Conservation (phyloP, 208 protist species). For the Porcisia deanei region DNA sequence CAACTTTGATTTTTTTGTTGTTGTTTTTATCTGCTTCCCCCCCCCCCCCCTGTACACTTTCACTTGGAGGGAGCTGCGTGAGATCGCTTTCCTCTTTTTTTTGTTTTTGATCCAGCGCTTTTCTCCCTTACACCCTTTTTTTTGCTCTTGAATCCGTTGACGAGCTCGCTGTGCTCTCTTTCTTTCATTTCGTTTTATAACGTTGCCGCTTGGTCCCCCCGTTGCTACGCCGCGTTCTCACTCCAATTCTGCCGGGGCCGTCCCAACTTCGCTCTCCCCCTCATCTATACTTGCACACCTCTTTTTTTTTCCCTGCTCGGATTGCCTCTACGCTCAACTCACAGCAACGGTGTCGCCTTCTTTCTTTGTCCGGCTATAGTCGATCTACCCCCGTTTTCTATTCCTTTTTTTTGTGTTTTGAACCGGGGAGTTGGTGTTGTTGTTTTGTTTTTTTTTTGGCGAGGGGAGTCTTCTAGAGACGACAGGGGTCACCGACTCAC, state of each 20-base stretch:
- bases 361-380: not conserved
- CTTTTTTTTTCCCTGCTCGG: not conserved
- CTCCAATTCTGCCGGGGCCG: not conserved
- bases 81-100: not conserved
- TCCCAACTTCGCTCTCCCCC: not conserved
- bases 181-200: not conserved
- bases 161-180: not conserved
- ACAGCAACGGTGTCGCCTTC: not conserved
- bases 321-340: not conserved
- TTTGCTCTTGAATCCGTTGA: not conserved
- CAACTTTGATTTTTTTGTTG: no score
- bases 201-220: no score
- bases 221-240: not conserved
- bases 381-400: not conserved
- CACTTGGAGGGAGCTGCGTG: not conserved
- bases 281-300: not conserved
- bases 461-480: not conserved
- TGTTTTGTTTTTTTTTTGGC: no score
- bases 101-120: not conserved
- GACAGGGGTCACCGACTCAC: not conserved
- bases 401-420: no score
- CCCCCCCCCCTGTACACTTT: no score
- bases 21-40: no score
- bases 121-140: not conserved
- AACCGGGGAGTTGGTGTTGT: no score